Base-by-base conservation (phyloP, 2,329 filamentous ascomycete genomes). In the Aureobasidium sp. region DNA sequence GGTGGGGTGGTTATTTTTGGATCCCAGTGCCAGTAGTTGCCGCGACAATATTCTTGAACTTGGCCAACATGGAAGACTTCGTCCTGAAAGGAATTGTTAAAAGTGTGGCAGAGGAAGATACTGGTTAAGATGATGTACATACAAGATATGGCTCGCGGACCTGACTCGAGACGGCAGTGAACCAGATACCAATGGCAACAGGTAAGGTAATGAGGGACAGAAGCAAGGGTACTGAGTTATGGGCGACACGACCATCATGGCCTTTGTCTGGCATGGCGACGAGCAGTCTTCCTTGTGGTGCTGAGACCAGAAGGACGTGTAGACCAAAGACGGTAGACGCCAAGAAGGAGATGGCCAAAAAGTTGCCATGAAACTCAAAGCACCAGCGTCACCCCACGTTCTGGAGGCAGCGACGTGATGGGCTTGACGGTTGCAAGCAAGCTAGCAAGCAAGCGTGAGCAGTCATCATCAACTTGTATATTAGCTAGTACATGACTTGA, bases 1-100 rank as follows among this genome's bases (percentile, higher is more conserved):
- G 94, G 93, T 0, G 94, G 94, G 1, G 94, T 99, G 0, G 94
- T 99, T 71, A 99, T 94, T 73, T 97, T 99, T 64, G 93, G 88
- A 74, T 99, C 92, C 94, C 94, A 99, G 62, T 90, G 81, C 13
- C 74, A 72, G 77, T 88, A 96, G 60, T 82, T 82, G 12, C 88
- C 87, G 44, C 82, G 73, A 73, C 92, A 97, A 74, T 96, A 99
- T 34, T 84, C 85, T 69, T 96, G 90, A 0, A 92, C 92, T 75
- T 99, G 94, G 0, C 91, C 90, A 26, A 97, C 87, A 73, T 99
- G 90, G 66, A 94, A 95, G 34, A 91, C 79, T 71, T 95, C 90
- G 72, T 95, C 90, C 89, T 93, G 65, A 6, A 47, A 9, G 15
- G 1, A 17, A 5, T 36, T 9, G 20, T 37, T 17, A 37, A 41